These are phyloP conservation scores for Fremontodendron californicum DNA, from an alignment of 345 rosid genomes.

Conservation along the genomic window DNA sequence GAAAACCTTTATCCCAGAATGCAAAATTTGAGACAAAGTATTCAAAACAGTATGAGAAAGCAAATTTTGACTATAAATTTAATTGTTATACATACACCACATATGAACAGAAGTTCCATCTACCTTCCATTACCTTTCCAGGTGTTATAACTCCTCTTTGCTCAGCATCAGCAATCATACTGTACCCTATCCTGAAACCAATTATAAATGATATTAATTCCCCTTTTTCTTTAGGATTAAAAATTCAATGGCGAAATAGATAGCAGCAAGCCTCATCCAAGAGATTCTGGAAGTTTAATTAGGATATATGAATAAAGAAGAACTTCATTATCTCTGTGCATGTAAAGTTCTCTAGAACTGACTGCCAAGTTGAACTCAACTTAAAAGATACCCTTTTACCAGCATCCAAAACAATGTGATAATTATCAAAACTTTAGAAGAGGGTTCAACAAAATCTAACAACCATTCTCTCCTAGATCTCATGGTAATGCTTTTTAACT, in stretches of 20 bases:
- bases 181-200: conserved; percentile 68
- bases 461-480: not conserved
- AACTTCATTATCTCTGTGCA: not conserved
- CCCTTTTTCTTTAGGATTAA: not conserved
- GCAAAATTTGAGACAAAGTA: not conserved
- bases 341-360: not conserved
- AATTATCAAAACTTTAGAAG: not conserved
- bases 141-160: conserved; percentile 67
- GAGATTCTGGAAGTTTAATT: not conserved
- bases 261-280: not conserved
- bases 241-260: not conserved
- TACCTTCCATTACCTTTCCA: conserved; percentile 61
- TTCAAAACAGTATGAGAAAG: not conserved
- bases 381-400: not conserved
- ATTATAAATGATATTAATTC: not conserved
- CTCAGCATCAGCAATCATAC: conserved; percentile 94
- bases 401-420: not conserved
- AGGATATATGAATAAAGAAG: not conserved
- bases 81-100: not conserved
- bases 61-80: no score
- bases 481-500: not conserved
- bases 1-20: not conserved
- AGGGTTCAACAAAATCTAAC: not conserved
- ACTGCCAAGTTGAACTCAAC: not conserved
- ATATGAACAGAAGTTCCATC: conserved; percentile 1